These are phyloP conservation scores for Irpex sp. DNA, from an alignment of 1,284 basidiomycete genomes.

Conservation along the genomic window DNA sequence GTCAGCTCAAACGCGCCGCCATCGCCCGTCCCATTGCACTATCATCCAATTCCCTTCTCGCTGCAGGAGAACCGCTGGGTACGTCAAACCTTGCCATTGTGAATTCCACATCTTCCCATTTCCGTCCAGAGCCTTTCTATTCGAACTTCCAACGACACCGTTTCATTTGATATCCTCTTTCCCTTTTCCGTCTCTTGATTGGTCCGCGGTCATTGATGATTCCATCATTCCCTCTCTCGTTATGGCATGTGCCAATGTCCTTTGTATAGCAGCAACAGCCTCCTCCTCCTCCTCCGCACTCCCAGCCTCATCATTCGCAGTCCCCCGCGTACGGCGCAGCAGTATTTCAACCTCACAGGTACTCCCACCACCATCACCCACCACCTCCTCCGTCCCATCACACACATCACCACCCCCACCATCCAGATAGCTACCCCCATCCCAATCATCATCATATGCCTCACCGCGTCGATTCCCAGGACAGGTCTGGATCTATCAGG, in stretches of 20 bases:
- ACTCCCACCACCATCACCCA: not conserved
- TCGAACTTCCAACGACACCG: no score
- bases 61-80: conserved; percentile 14
- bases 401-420: conserved; percentile 17
- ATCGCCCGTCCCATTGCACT: conserved; percentile 5
- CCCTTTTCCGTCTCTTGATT: not conserved
- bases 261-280: not conserved
- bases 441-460: conserved; percentile 33
- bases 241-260: not conserved
- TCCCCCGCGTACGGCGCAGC: not conserved
- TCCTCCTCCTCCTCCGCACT: not conserved
- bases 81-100: conserved; percentile 3
- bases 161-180: not conserved
- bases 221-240: not conserved
- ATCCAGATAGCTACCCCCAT: conserved; percentile 15
- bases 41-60: conserved; percentile 7
- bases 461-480: conserved; percentile 40
- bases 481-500: conserved; percentile 27
- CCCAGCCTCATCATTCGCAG: not conserved
- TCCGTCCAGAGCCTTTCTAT: not conserved
- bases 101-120: not conserved
- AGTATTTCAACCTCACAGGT: not conserved
- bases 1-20: not conserved
- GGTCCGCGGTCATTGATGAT: not conserved
- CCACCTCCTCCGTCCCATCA: conserved; percentile 5